Evolutionary conservation across 208 protist species (phyloP), one percentile per base, ranked within the genome.

Genomic region (Trichomonas gallinae): DNA sequence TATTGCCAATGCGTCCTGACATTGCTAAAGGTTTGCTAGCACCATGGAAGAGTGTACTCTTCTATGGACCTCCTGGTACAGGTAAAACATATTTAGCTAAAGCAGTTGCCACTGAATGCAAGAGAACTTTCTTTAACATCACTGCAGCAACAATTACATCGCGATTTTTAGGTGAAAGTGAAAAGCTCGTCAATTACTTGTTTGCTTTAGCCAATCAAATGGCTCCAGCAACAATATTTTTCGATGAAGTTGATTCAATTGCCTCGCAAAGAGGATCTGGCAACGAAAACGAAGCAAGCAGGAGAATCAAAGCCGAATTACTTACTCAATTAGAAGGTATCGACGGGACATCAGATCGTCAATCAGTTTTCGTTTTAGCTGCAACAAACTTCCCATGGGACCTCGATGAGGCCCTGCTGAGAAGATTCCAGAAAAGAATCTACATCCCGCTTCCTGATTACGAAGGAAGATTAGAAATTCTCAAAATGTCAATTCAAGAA

Each of bases 211-310:
- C 98, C 31, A 63, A 97, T 3, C 83, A 96, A 88, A 96, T 97
- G 11, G 97, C 98, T 93, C 98, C 98, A 21, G 97, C 98, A 23
- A 98, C 98, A 45, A 98, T 99, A 23, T 99, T 99, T 88, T 97
- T 98, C 93, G 98, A 98, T 96, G 98, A 98, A 87, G 98, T 98
- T 42, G 98, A 98, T 85, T 48, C 96, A 31, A 40, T 98, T n/a
- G 97, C 85, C 11, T 89, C 63, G 1, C 40, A 63, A 88, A 51
- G 97, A 38, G 97, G 97, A 40, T n/a, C 10, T 13, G 8, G 87
- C 2, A 63, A 38, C 17, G 97, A 97, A 63, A 97, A 97, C n/a
- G 97, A 97, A 87, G 97, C 97, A 17, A 96, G 48, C 17, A 97
- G 98, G 0, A 97, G 97, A 46, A 97, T 97, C 42, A 97, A 97